phyloP scores from a whole-genome alignment of 2,329 filamentous ascomycete genomes.

The Thermoascus crustaceus region DNA sequence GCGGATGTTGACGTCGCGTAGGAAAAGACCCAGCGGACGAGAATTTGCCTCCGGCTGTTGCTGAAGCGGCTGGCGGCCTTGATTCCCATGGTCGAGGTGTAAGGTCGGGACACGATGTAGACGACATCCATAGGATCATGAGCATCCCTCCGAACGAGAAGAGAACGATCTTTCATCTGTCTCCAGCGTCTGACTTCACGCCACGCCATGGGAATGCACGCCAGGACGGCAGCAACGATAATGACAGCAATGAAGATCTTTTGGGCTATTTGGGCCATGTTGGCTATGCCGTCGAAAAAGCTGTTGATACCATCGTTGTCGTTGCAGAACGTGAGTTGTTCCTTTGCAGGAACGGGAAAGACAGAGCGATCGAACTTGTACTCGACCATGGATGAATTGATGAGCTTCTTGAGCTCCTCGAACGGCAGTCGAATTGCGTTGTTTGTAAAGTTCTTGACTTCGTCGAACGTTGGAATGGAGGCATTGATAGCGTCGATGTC shows the following conservation, averaged over 20 bases:
- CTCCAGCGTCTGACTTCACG: slow-evolving; percentile 72
- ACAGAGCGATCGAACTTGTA: slow-evolving; percentile 71
- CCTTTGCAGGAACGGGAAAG: slow-evolving; percentile 77
- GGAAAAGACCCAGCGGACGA: slow-evolving; percentile 74
- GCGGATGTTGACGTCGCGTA: slow-evolving; percentile 81
- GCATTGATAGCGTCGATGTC: slow-evolving; percentile 65
- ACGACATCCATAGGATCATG: slow-evolving; percentile 80
- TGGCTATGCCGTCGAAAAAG: slow-evolving; percentile 70
- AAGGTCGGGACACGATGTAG: slow-evolving; percentile 76
- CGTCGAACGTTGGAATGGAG: slow-evolving; percentile 71
- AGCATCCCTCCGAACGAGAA: slow-evolving; percentile 55
- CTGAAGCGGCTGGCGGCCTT: slow-evolving; percentile 57
- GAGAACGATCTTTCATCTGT: slow-evolving; percentile 60
- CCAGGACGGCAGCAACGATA: slow-evolving; percentile 60
- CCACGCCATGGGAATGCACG: slow-evolving; percentile 70
- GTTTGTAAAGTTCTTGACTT: slow-evolving; percentile 76
- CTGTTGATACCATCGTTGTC: slow-evolving; percentile 70
- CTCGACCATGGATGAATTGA: slow-evolving; percentile 61
- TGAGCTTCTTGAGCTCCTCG: slow-evolving; percentile 62
- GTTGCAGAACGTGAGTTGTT: slow-evolving; percentile 79
- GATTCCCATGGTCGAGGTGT: slow-evolving; percentile 64
- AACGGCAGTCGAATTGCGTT: slow-evolving; percentile 71
- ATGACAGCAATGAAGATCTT: slow-evolving; percentile 72
- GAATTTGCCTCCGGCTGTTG: slow-evolving; percentile 57
- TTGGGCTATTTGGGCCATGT: slow-evolving; percentile 59